Base-by-base conservation (phyloP, 2,329 filamentous ascomycete genomes). In the Penicillium sp. region DNA sequence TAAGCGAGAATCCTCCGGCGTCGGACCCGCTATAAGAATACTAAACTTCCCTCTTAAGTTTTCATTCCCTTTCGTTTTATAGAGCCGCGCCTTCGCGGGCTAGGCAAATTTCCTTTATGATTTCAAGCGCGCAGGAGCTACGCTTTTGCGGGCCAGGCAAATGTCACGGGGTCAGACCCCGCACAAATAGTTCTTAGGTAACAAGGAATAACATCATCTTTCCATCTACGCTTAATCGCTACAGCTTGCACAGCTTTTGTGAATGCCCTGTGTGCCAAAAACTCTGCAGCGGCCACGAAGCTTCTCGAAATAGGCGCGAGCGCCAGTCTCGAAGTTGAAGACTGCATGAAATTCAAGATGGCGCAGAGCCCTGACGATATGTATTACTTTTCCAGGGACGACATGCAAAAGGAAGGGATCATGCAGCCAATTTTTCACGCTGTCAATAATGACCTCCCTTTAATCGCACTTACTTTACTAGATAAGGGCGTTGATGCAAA, bases 361-460 rank as follows among this genome's bases (percentile, higher is more conserved):
- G 23, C 30, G 1, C 27, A 37, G 2, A 30, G 25, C 11, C 3
- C 10, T 7, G 14, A 11, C 11, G 13, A 17, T 12, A 10, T 6
- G 4, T n/a, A 27, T 13, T 11, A 4, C 10, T 4, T 11, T 6
- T 4, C 9, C 6, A 5, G 6, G 6, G 25, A 27, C 4, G n/a
- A 27, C 11, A 4, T n/a, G 6, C 25, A 0, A 8, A 34, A 17
- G 3, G 42, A 59, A 4, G 56, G 50, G 1, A 54, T 74, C 8
- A 68, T 76, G 37, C 85, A 90, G 52, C 85, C 86, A 0, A 64
- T 92, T 10, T 68, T 87, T 7, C 41, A 71, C 3, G 85, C 86
- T 2, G 61, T 74, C 3, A 10, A 72, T 64, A 54, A 60, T 6
- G 72, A 76, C 51, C 41, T 79, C 52, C 61, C 65, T n/a, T 64